Evolutionary conservation across 78 protist species (phyloP).

Genomic region (Dictyostelium capitatum): DNA sequence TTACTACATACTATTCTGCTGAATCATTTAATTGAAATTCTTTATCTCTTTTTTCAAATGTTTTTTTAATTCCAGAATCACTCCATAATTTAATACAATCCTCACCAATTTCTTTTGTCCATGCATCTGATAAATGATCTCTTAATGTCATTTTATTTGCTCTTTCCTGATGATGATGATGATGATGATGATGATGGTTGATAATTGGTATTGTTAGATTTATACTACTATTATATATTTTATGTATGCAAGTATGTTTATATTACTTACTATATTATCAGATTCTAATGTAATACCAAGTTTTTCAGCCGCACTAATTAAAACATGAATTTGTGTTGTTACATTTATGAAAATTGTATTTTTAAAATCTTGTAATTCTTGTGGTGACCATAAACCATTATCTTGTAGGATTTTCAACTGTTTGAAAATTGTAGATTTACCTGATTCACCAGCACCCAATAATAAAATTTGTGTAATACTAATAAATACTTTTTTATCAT

Average conservation of each 20-base stretch:
- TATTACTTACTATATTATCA: conserved; percentile 38
- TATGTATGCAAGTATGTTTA: background rate
- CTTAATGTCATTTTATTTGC: conserved; percentile 25
- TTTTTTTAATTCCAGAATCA: conserved; percentile 53
- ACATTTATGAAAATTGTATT: conserved; percentile 62
- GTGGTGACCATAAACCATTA: conserved; percentile 44
- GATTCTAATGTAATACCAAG: conserved; percentile 8
- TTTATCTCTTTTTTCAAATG: conserved; percentile 69
- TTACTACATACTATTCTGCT: conserved; percentile 78
- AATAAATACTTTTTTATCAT: conserved; percentile 12
- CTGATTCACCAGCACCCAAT: conserved; percentile 96
- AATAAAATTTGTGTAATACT: conserved; percentile 36
- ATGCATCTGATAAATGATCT: conserved; percentile 40
- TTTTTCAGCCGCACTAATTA: conserved; percentile 32
- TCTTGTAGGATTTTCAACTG: conserved; percentile 81
- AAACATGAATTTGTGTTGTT: conserved; percentile 58
- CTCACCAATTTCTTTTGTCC: conserved; percentile 37
- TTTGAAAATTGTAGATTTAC: conserved; percentile 90
- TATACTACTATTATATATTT: background rate
- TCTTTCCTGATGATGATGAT: background rate
- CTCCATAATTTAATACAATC: conserved; percentile 51
- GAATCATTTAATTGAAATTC: conserved; percentile 86
- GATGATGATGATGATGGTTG: too few relatives aligned
- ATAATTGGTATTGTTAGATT: background rate
- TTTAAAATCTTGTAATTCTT: conserved; percentile 26